These are phyloP conservation scores for Colletotrichum somersetense DNA, from an alignment of 2,329 filamentous ascomycete species.

Conservation along the genomic window DNA sequence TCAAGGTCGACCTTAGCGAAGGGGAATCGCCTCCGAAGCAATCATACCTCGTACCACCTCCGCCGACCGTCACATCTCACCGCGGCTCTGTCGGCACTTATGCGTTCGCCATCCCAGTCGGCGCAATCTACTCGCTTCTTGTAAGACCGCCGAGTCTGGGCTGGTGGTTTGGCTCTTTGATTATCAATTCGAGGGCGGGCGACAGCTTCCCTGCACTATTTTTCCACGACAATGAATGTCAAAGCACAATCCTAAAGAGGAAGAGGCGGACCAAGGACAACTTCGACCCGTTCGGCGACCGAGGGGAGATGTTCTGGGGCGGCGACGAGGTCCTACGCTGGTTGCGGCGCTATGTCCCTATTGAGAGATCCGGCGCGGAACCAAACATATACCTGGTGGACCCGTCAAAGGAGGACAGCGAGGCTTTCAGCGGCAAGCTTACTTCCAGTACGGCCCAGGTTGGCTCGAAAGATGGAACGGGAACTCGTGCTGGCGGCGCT, in stretches of 20 bases:
- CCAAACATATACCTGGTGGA: constrained; percentile 93
- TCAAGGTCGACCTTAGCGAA: constrained; percentile 93
- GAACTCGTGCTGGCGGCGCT: constrained; percentile 43
- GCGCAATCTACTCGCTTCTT: constrained; percentile 89
- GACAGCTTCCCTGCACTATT: constrained; percentile 96
- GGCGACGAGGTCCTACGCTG: constrained; percentile 95
- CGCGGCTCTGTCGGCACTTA: constrained; percentile 80
- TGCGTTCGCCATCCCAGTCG: constrained; percentile 91
- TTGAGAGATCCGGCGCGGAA: constrained; percentile 88
- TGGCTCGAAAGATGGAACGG: constrained; percentile 54
- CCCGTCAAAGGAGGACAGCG: constrained; percentile 84
- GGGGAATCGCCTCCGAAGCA: constrained; percentile 84
- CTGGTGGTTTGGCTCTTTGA: constrained; percentile 98
- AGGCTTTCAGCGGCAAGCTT: constrained; percentile 79
- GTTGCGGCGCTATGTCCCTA: constrained; percentile 84
- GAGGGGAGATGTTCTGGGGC: constrained; percentile 94
- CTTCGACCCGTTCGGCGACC: constrained; percentile 91
- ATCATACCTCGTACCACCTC: constrained; percentile 90
- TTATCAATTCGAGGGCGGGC: constrained; percentile 91
- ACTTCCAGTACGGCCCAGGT: constrained; percentile 61
- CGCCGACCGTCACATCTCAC: constrained; percentile 86
- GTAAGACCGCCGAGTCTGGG: constrained; percentile 92
- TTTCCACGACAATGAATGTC: constrained; percentile 97
- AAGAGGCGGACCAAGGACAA: constrained; percentile 85
- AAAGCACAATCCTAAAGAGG: constrained; percentile 94